These are phyloP conservation scores for Exophiala bonariae DNA, from an alignment of 2,329 filamentous ascomycete species.

Conservation along the genomic window DNA sequence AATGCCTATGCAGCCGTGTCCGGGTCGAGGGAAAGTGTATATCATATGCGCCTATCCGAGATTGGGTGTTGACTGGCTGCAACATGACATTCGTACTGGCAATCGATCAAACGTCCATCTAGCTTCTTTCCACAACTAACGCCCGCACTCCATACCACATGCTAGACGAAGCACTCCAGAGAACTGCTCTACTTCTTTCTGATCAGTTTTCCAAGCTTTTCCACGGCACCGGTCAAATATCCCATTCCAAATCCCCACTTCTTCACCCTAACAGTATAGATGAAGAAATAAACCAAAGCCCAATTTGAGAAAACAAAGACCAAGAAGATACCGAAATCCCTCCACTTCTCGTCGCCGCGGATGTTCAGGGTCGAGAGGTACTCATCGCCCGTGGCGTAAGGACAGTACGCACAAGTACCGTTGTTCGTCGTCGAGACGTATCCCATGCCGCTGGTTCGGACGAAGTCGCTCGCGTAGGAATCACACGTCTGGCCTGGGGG, in stretches of 20 bases:
- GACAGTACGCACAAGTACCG: conserved; percentile 67
- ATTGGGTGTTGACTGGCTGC: no score
- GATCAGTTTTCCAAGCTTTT: conserved; percentile 32
- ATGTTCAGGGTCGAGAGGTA: conserved; percentile 64
- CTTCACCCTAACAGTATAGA: conserved; percentile 69
- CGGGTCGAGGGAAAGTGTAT: no score
- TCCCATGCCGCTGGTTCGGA: conserved; percentile 40
- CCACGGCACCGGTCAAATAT: conserved; percentile 52
- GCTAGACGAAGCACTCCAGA: no score
- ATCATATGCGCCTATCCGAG: no score
- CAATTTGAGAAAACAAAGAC: conserved; percentile 71
- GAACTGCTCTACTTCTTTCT: not conserved
- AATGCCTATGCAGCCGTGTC: no score
- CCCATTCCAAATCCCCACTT: conserved; percentile 72
- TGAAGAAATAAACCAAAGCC: conserved; percentile 73
- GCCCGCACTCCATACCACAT: no score
- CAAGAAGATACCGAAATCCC: conserved; percentile 70
- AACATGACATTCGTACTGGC: no score
- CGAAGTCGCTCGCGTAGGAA: conserved; percentile 64
- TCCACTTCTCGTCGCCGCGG: conserved; percentile 64
- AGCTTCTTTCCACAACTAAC: no score
- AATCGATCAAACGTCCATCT: no score
- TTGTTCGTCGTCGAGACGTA: conserved; percentile 63
- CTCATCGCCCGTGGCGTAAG: conserved; percentile 63
- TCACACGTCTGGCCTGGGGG: conserved; percentile 65